Base-by-base conservation (phyloP, 2,329 filamentous ascomycete species). In the Aureobasidium sp. region DNA sequence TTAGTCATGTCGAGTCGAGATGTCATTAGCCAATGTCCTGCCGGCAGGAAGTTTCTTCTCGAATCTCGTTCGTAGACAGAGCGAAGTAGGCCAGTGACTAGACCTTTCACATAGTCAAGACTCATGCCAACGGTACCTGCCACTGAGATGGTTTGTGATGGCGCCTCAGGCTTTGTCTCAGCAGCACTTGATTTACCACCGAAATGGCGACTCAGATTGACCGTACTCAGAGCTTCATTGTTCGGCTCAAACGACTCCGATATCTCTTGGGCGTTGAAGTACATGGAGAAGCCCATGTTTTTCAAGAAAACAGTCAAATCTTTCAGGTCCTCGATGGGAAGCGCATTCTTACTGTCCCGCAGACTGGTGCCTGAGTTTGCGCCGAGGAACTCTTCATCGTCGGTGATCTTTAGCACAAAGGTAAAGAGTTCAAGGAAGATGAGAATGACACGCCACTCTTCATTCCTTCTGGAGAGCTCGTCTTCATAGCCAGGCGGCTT, bases 41-140 rank as follows among this genome's bases (percentile, higher is more conserved):
- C 76, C 1, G 91, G 88, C 25, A 97, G 76, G 71, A 97, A 97
- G 34, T 84, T 86, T 25, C 92, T 85, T 64, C 94, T 83, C 8
- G 94, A 99, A 73, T 97, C 93, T 72, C 93, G 82, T 74, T 97
- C 92, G 71, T 97, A 97, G 9, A 97, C 79, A 82, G 95, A 93
- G 62, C 88, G 87, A 70, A 97, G 80, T 0, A 95, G 82, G 3
- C 86, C 87, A 2, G 91, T 95, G 7, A 91, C 85, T 2, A 93
- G 80, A n/a, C 82, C 85, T 69, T 90, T 89, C 62, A 97, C 84
- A 65, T 90, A 90, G 41, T 88, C 83, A 36, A 94, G 80, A 34
- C 87, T 90, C 65, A 96, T 84, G 0, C 88, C 89, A 14, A 86
- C 81, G 15, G 91, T 80, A 4, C 83, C 84, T 58, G 82, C 81